Evolutionary conservation across 2,329 filamentous ascomycete genomes (phyloP).

Genomic region (Epichloe gansuensis): DNA sequence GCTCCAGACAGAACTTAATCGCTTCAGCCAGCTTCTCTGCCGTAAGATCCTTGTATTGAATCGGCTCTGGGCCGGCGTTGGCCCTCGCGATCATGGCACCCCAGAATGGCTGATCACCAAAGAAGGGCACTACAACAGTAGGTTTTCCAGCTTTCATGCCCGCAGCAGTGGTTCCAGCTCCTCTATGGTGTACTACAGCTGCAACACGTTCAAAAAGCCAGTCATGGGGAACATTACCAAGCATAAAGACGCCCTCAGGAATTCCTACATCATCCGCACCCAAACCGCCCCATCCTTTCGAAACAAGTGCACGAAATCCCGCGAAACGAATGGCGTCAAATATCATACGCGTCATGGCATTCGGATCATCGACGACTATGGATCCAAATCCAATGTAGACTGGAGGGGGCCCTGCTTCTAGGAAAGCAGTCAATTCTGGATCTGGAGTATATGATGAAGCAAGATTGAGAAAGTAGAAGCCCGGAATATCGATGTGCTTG

Average conservation of each 20-base stretch:
- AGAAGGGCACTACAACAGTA: conserved; percentile 77
- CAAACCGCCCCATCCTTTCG: conserved; percentile 79
- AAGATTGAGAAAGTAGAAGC: conserved; percentile 63
- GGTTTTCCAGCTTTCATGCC: conserved; percentile 72
- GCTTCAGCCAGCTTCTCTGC: conserved; percentile 52
- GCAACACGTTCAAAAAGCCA: conserved; percentile 77
- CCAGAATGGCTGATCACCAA: conserved; percentile 77
- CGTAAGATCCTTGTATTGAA: conserved; percentile 56
- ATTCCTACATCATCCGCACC: conserved; percentile 56
- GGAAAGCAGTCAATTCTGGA: conserved; percentile 50
- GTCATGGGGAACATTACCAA: conserved; percentile 77
- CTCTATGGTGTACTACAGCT: conserved; percentile 76
- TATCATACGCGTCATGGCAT: conserved; percentile 55
- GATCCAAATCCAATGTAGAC: conserved; percentile 77
- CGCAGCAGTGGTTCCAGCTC: conserved; percentile 76
- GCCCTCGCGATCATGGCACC: conserved; percentile 61
- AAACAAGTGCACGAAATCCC: conserved; percentile 67
- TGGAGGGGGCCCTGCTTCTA: conserved; percentile 55
- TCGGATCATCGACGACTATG: conserved; percentile 67
- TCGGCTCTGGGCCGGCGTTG: conserved; percentile 57
- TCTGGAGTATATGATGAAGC: conserved; percentile 54
- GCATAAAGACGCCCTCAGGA: conserved; percentile 69
- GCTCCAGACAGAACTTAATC: conserved; percentile 46
- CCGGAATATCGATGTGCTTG: conserved; percentile 56
- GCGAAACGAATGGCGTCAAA: conserved; percentile 56